Conservation (phyloP, 768 basidiomycete genomes). For the Crassisporium funariophilum region DNA sequence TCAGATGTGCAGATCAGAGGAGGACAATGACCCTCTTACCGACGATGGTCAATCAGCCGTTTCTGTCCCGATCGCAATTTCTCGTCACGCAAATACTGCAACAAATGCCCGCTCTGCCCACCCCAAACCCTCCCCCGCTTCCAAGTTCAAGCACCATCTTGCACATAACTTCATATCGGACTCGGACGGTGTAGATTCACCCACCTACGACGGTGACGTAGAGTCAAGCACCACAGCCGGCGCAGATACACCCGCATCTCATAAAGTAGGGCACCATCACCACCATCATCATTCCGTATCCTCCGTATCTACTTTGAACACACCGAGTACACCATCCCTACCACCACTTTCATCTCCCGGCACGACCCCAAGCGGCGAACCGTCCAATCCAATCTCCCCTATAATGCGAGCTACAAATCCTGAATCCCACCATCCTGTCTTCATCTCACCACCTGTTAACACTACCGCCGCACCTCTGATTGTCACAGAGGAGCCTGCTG, state of each 20-base stretch:
- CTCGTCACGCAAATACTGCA: constrained; percentile 26
- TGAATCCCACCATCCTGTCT: constrained; percentile 33
- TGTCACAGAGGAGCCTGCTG: constrained; percentile 44
- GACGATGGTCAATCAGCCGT: constrained; percentile 67
- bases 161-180: constrained; percentile 56
- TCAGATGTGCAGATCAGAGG: constrained; percentile 62
- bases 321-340: constrained; percentile 36
- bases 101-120: constrained; percentile 29
- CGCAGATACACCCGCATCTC: constrained; percentile 39
- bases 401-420: constrained; percentile 17
- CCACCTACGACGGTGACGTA: constrained; percentile 89
- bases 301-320: constrained; percentile 55
- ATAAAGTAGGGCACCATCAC: constrained; percentile 32
- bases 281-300: constrained; percentile 41
- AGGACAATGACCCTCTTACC: constrained; percentile 86
- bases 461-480: constrained; percentile 24
- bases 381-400: constrained; percentile 16
- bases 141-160: constrained; percentile 52
- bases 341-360: constrained; percentile 20
- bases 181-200: constrained; percentile 78
- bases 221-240: constrained; percentile 74
- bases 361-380: constrained; percentile 25
- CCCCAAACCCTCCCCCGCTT: constrained; percentile 27
- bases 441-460: constrained; percentile 35
- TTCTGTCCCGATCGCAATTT: constrained; percentile 41